phyloP scores from a whole-genome alignment of 2,329 filamentous ascomycete species.

The Fusarium buharicum region DNA sequence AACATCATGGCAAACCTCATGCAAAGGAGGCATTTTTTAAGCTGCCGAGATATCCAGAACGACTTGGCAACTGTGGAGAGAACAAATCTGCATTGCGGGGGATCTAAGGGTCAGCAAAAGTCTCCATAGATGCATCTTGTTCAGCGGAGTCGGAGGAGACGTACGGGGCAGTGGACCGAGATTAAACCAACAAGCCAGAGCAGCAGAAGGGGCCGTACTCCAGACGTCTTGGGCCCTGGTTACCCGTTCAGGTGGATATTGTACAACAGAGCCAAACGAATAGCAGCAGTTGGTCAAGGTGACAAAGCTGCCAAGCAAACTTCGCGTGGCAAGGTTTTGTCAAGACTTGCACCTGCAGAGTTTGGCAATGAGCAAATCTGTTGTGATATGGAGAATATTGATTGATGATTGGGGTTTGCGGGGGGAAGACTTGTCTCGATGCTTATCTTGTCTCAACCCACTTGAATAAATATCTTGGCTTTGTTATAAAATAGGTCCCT shows the following conservation, averaged over 20 bases:
- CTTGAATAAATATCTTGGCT: conserved; percentile 21
- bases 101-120: conserved; percentile 10
- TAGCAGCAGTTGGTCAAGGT: neutral
- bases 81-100: conserved; percentile 7
- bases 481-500: conserved; percentile 13
- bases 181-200: conserved; percentile 6
- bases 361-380: conserved; percentile 20
- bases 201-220: neutral
- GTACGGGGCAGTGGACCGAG: conserved; percentile 1
- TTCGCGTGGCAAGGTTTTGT: conserved; percentile 20
- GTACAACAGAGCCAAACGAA: neutral
- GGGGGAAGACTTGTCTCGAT: neutral
- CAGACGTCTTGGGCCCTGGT: conserved; percentile 4
- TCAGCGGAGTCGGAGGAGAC: neutral
- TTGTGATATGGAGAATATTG: conserved; percentile 6
- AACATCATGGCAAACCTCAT: neutral
- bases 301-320: conserved; percentile 11
- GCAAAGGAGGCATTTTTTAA: neutral
- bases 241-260: neutral
- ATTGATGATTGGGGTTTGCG: conserved; percentile 1
- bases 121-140: conserved; percentile 11
- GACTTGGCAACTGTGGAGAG: conserved; percentile 26
- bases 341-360: conserved; percentile 9
- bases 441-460: conserved; percentile 7
- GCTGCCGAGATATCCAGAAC: conserved; percentile 4